Conservation (phyloP, 2,329 filamentous ascomycete genomes). For the Aureobasidium zeae region DNA sequence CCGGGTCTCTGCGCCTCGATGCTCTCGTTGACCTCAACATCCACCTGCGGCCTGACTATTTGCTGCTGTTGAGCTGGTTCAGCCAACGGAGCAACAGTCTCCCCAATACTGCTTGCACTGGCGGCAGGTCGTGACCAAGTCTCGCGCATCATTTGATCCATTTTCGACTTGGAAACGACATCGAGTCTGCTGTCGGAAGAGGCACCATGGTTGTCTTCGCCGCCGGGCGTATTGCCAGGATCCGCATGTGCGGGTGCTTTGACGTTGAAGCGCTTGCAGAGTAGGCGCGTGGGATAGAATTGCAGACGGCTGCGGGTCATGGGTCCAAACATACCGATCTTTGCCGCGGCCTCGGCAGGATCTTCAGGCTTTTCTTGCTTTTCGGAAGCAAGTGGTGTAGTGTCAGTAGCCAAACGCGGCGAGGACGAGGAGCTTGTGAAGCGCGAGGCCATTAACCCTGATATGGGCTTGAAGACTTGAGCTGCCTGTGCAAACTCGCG, state of each 20-base stretch:
- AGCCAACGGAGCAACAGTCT: slow-evolving; percentile 19
- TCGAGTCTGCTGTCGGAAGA: slow-evolving; percentile 30
- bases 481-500: slow-evolving; percentile 66
- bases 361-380: slow-evolving; percentile 39
- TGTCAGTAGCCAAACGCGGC: slow-evolving; percentile 28
- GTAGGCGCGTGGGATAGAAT: slow-evolving; percentile 70
- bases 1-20: slow-evolving; percentile 64
- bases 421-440: slow-evolving; percentile 62
- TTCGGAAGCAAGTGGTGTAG: slow-evolving; percentile 15
- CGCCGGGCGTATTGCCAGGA: slow-evolving; percentile 25
- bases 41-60: slow-evolving; percentile 38
- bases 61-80: slow-evolving; percentile 16
- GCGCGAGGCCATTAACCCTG: slow-evolving; percentile 82
- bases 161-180: slow-evolving; percentile 45
- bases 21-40: slow-evolving; percentile 69
- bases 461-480: slow-evolving; percentile 82
- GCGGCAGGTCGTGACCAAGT: slow-evolving; percentile 20
- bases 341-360: slow-evolving; percentile 77
- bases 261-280: slow-evolving; percentile 97
- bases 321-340: slow-evolving; percentile 82
- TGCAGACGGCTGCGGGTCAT: slow-evolving; percentile 65
- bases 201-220: slow-evolving; percentile 22
- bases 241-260: slow-evolving; percentile 58
- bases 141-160: slow-evolving; percentile 47
- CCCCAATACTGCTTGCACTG: slow-evolving; percentile 1